These are phyloP conservation scores for Datura wrightii DNA, from an alignment of 257 asterid genomes.

Conservation along the genomic window DNA sequence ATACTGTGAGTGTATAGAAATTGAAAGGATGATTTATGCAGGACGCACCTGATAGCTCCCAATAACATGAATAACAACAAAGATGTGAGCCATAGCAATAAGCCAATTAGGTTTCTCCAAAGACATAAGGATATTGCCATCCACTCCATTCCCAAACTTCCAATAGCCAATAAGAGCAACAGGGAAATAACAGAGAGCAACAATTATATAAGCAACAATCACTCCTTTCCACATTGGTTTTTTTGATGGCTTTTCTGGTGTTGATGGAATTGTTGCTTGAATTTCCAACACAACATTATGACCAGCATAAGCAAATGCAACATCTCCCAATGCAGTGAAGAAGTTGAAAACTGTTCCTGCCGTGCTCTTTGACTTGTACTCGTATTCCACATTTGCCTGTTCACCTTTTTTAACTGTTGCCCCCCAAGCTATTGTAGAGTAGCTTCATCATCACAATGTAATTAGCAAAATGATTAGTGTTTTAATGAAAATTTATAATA, in stretches of 20 bases:
- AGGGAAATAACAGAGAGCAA: slow-evolving; percentile 29
- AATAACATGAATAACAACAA: slow-evolving; percentile 31
- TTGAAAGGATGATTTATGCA: neutral
- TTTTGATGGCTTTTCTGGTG: slow-evolving; percentile 31
- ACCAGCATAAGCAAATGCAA: slow-evolving; percentile 34
- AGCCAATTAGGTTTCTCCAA: slow-evolving; percentile 30
- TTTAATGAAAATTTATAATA: too few relatives aligned
- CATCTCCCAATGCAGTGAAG: slow-evolving; percentile 29
- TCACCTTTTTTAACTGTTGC: slow-evolving; percentile 23
- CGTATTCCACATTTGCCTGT: slow-evolving; percentile 11
- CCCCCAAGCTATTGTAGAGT: slow-evolving; percentile 37
- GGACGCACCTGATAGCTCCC: slow-evolving; percentile 31
- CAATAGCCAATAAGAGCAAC: slow-evolving; percentile 30
- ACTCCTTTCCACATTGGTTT: slow-evolving; percentile 37
- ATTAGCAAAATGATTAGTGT: too few relatives aligned
- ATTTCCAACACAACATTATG: slow-evolving; percentile 35
- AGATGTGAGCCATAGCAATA: slow-evolving; percentile 30
- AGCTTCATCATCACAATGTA: neutral
- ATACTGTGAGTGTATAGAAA: neutral
- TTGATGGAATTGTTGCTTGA: slow-evolving; percentile 36
- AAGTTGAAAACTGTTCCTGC: slow-evolving; percentile 27
- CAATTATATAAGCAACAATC: slow-evolving; percentile 31
- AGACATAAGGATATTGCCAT: neutral
- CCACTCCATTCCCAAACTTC: slow-evolving; percentile 22
- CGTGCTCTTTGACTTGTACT: neutral